phyloP scores from a whole-genome alignment of 495 filamentous ascomycete genomes.

The Cryomyces minteri region DNA sequence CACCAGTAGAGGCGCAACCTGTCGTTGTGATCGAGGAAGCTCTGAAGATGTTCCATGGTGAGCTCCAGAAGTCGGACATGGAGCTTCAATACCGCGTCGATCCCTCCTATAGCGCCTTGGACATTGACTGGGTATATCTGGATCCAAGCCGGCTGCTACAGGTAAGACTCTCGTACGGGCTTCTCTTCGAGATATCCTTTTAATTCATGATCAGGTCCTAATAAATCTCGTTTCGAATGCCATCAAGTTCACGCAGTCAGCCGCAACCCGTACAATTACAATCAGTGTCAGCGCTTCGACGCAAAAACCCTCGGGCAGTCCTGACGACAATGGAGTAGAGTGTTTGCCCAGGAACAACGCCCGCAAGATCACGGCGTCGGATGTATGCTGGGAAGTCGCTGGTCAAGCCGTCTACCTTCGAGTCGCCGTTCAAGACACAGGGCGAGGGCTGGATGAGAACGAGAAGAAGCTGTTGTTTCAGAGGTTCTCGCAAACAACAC shows the following conservation, averaged over 20 bases:
- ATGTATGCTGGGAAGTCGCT: slow-evolving; percentile 12
- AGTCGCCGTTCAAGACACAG: slow-evolving; percentile 21
- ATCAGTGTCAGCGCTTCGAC: slow-evolving; percentile 2
- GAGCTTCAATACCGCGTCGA: slow-evolving; percentile 6
- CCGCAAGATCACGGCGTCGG: slow-evolving; percentile 15
- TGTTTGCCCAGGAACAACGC: slow-evolving; percentile 13
- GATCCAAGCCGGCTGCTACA: slow-evolving; percentile 13
- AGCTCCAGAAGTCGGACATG: slow-evolving; percentile 7
- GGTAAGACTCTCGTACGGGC: neutral
- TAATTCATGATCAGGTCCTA: slow-evolving; percentile 13
- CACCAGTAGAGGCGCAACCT: slow-evolving; percentile 7
- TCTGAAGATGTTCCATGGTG: slow-evolving; percentile 12
- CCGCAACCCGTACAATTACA: too few relatives aligned
- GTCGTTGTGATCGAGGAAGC: slow-evolving; percentile 4
- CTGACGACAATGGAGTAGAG: slow-evolving; percentile 13
- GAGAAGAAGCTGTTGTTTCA: slow-evolving; percentile 17
- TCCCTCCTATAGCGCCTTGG: slow-evolving; percentile 1
- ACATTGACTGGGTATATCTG: slow-evolving; percentile 7
- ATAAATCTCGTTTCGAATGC: slow-evolving; percentile 39
- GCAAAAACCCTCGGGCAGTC: slow-evolving; percentile 14
- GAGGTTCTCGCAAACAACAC: slow-evolving; percentile 19
- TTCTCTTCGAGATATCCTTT: neutral
- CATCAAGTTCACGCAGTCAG: slow-evolving; percentile 18
- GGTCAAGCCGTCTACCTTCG: slow-evolving; percentile 16
- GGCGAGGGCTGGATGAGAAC: slow-evolving; percentile 17